Conservation (phyloP, 1,284 basidiomycete species). For the Irpex sp. region DNA sequence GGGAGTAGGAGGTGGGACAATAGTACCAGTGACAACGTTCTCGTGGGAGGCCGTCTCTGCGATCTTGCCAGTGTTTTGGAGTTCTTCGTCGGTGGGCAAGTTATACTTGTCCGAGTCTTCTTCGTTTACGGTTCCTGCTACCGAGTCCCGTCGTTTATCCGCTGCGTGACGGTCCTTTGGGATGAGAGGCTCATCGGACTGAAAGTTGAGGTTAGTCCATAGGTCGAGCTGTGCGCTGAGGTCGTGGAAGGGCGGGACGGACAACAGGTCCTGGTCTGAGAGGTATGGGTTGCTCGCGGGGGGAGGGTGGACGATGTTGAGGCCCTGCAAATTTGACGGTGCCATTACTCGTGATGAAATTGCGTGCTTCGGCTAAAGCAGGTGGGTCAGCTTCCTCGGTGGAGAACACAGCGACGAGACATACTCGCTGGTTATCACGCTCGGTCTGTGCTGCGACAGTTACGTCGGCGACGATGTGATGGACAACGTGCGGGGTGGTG, state of each 20-base stretch:
- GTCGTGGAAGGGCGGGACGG: constrained; percentile 63
- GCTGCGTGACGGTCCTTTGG: constrained; percentile 15
- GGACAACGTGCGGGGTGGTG: background rate
- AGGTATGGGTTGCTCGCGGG: constrained; percentile 36
- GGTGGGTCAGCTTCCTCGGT: background rate
- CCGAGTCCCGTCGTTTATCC: constrained; percentile 16
- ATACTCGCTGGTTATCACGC: background rate
- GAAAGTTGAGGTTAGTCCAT: constrained; percentile 81
- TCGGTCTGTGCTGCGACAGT: background rate
- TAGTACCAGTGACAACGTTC: constrained; percentile 50
- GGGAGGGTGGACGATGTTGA: constrained; percentile 67
- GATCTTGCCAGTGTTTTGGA: constrained; percentile 43
- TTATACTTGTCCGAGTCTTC: constrained; percentile 23
- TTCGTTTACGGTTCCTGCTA: constrained; percentile 33
- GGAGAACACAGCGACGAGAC: background rate
- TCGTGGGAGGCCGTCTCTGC: constrained; percentile 52
- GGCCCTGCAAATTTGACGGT: constrained; percentile 66
- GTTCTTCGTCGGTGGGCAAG: constrained; percentile 38
- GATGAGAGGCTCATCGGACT: constrained; percentile 63
- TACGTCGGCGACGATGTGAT: background rate
- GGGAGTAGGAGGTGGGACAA: constrained; percentile 24
- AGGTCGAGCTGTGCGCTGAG: constrained; percentile 76
- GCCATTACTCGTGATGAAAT: constrained; percentile 35
- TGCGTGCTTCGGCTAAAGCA: constrained; percentile 11
- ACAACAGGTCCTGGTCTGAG: constrained; percentile 55